These are phyloP conservation scores for Mortierella hygrophila DNA, from an alignment of 192 early-diverging fungal genomes.

Conservation along the genomic window DNA sequence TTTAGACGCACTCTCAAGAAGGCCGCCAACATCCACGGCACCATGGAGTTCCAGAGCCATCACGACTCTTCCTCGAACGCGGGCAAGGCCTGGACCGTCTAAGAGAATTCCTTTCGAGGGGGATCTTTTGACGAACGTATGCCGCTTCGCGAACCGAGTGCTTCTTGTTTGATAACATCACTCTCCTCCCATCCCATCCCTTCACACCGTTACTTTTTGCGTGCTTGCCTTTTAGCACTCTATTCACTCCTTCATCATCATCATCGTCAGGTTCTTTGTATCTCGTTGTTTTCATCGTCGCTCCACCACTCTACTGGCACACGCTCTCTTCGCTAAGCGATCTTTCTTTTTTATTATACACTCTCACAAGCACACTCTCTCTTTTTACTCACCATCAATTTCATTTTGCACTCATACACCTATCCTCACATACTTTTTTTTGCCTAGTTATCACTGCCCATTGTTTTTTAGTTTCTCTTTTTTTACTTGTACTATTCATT, in stretches of 20 bases:
- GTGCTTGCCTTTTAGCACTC: not conserved
- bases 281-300: not conserved
- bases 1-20: constrained; percentile 49
- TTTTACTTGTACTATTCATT: constrained; percentile 4
- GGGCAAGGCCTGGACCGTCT: constrained; percentile 48
- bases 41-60: constrained; percentile 52
- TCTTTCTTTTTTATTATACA: not conserved
- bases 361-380: not conserved
- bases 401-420: not conserved
- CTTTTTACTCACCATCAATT: too few species aligned
- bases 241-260: not conserved
- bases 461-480: constrained; percentile 7
- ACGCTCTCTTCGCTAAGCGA: not conserved
- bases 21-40: constrained; percentile 34
- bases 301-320: not conserved
- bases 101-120: constrained; percentile 4
- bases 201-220: not conserved
- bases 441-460: not conserved
- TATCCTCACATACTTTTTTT: not conserved
- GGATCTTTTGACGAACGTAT: not conserved
- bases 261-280: not conserved
- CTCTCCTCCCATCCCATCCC: not conserved
- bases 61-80: constrained; percentile 36
- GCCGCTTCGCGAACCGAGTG: constrained; percentile 5
- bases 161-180: not conserved